Evolutionary conservation across 768 basidiomycete genomes (phyloP).

Genomic region (Lyophyllum decastes): DNA sequence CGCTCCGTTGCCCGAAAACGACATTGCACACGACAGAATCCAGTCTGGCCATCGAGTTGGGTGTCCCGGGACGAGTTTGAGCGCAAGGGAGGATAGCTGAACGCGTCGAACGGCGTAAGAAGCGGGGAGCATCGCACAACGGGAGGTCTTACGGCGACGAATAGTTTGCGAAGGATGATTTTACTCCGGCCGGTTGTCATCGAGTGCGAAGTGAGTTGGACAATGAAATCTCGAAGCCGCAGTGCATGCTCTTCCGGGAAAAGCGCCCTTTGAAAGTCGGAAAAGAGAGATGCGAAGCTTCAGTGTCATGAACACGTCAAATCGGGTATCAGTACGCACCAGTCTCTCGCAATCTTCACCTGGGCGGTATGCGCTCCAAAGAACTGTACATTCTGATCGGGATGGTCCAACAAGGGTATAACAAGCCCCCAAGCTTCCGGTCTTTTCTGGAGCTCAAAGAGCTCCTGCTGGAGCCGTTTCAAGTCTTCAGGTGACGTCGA

Average conservation of each 20-base stretch:
- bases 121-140: conserved; percentile 3
- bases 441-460: conserved; percentile 74
- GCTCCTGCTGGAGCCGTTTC: conserved; percentile 66
- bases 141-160: conserved; percentile 63
- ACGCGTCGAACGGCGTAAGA: neutral
- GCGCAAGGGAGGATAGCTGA: conserved; percentile 70
- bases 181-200: conserved; percentile 59
- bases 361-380: conserved; percentile 94
- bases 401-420: conserved; percentile 69
- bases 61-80: conserved; percentile 64
- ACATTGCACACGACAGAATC: conserved; percentile 63
- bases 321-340: conserved; percentile 46
- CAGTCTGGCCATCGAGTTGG: conserved; percentile 75
- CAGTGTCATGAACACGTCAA: neutral
- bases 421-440: conserved; percentile 86
- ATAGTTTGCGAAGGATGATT: conserved; percentile 83
- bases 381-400: conserved; percentile 86
- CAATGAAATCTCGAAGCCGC: conserved; percentile 62
- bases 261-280: conserved; percentile 56
- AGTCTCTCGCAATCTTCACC: conserved; percentile 71
- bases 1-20: conserved; percentile 61
- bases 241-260: conserved; percentile 60
- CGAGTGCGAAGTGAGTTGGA: conserved; percentile 70
- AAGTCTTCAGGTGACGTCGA: conserved; percentile 57
- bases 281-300: neutral